phyloP scores from a whole-genome alignment of 1,139 yeast genomes.

The Lodderomyces beijingensis region DNA sequence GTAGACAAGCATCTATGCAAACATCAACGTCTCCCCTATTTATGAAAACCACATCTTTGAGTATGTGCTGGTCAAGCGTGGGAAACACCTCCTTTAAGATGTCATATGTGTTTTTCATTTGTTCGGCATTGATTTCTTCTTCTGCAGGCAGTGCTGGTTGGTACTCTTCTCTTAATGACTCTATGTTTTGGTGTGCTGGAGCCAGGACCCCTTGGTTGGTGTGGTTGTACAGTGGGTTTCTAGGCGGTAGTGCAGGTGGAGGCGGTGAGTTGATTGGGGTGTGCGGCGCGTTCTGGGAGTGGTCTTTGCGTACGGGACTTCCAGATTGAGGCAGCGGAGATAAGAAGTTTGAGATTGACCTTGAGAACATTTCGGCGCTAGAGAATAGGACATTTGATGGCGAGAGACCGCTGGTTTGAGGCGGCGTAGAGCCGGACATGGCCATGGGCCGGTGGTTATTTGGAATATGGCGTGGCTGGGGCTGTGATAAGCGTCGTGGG shows the following conservation, averaged over 20 bases:
- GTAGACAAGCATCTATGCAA: constrained; percentile 64
- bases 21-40: constrained; percentile 68
- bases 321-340: constrained; percentile 37
- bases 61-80: constrained; percentile 57
- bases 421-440: constrained; percentile 1
- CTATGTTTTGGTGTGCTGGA: constrained; percentile 1
- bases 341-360: constrained; percentile 42
- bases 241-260: constrained; percentile 4
- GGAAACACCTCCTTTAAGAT: constrained; percentile 75
- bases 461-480: constrained; percentile 18
- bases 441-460: constrained; percentile 1
- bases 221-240: constrained; percentile 6
- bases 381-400: constrained; percentile 50
- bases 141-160: constrained; percentile 12
- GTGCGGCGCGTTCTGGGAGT: constrained; percentile 3
- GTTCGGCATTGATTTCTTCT: constrained; percentile 12
- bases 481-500: constrained; percentile 13
- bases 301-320: constrained; percentile 8
- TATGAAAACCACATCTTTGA: constrained; percentile 66
- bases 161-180: too few relatives aligned
- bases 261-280: constrained; percentile 1
- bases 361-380: constrained; percentile 52
- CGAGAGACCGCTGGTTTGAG: constrained; percentile 22
- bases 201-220: constrained; percentile 1
- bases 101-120: constrained; percentile 25